Evolutionary conservation across 345 rosid species (phyloP).

Genomic region (Hibiscus trionum): DNA sequence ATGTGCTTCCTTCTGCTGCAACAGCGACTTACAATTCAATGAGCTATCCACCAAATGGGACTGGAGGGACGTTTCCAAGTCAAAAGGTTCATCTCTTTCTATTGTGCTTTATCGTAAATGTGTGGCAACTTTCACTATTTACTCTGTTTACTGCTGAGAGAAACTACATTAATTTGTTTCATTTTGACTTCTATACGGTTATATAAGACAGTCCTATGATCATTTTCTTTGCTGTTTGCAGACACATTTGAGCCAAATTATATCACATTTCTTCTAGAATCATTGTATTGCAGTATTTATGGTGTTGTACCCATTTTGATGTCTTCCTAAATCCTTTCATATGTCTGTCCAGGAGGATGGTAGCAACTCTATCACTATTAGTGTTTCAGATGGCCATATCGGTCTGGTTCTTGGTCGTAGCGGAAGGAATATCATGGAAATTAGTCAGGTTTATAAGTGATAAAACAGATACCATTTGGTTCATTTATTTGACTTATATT

Average conservation of each 20-base stretch:
- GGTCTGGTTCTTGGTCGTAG: conserved; percentile 97
- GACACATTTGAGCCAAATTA: not conserved
- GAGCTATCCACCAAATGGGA: conserved; percentile 65
- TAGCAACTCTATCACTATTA: conserved; percentile 65
- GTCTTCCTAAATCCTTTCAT: not conserved
- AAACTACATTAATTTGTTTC: not conserved
- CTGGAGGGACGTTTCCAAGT: conserved; percentile 73
- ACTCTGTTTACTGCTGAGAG: not conserved
- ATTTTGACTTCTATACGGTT: conserved; percentile 5
- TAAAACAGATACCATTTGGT: conserved; percentile 3
- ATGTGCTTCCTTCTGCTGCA: conserved; percentile 67
- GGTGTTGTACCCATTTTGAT: not conserved
- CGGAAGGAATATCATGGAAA: conserved; percentile 94
- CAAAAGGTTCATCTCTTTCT: conserved; percentile 54
- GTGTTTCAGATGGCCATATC: conserved; percentile 86
- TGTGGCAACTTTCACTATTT: conserved; percentile 4
- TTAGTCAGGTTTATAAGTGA: conserved; percentile 61
- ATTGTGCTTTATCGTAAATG: conserved; percentile 13
- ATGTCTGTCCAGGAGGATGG: conserved; percentile 62
- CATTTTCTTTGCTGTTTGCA: not conserved
- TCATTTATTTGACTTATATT: not conserved
- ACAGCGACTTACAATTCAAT: conserved; percentile 61
- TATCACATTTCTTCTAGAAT: not conserved
- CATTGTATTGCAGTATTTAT: not conserved
- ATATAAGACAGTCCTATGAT: not conserved